phyloP scores from a whole-genome alignment of 2,329 filamentous ascomycete species.

The Trichoderma brevicompactum region DNA sequence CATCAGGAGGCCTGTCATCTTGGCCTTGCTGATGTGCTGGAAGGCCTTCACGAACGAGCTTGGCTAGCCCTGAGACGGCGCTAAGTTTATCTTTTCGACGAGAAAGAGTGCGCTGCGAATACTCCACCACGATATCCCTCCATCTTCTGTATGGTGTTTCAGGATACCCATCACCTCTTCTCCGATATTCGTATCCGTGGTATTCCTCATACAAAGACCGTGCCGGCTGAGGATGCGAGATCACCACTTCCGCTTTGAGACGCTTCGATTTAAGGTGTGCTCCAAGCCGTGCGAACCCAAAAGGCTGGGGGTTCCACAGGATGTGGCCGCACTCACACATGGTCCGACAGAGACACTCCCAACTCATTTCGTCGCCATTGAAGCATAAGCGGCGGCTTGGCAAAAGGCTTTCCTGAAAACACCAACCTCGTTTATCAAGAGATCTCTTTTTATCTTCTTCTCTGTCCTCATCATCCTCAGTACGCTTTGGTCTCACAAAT shows the following conservation, averaged over 20 bases:
- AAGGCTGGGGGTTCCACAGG: background rate
- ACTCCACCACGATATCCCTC: background rate
- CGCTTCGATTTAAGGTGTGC: background rate
- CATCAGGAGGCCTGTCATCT: background rate
- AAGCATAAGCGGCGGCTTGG: background rate
- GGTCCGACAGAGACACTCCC: slow-evolving; percentile 1
- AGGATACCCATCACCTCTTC: background rate
- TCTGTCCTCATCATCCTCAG: background rate
- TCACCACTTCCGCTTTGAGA: background rate
- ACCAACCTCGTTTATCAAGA: background rate
- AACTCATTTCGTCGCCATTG: background rate
- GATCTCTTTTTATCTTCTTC: background rate
- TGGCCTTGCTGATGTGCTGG: background rate
- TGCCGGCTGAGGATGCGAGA: background rate
- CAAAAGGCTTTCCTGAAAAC: background rate
- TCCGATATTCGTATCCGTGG: background rate
- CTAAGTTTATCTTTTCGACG: background rate
- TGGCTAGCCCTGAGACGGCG: background rate
- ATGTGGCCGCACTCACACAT: background rate
- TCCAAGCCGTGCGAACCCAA: background rate
- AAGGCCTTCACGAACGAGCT: background rate
- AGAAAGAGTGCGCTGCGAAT: background rate
- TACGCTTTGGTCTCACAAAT: background rate
- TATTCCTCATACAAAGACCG: background rate
- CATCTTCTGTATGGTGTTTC: slow-evolving; percentile 1